Base-by-base conservation (phyloP, 2,329 filamentous ascomycete genomes). In the Raffaelea deltoideospora region DNA sequence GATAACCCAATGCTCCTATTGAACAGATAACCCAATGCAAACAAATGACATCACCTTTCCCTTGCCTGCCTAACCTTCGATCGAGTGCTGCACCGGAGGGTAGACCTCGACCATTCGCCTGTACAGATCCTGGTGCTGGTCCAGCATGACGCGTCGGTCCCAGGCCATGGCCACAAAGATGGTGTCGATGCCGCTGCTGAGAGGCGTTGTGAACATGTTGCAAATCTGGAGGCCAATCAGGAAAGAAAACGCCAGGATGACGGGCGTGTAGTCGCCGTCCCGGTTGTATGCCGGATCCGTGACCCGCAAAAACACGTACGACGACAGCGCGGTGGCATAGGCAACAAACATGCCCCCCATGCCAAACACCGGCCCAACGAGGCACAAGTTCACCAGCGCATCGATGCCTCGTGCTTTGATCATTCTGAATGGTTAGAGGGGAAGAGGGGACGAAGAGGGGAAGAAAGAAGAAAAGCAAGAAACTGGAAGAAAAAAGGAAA, bases 391-490 rank as follows among this genome's bases (percentile, higher is more conserved):
- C 48, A 93, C 70, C 2, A 96, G 70, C 0, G 84, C 86, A 48
- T 95, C 87, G 41, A 95, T 78, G 21, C 88, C 88, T 23, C 88
- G 82, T 50, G 92, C 75, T 54, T 86, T 88, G 64, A 94, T 87
- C 80, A 93, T 83, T 40, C 55, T 63, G 18, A 11, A 33, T n/a
- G 33, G 17, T 10, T 4, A 21, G 37, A 37, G 29, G 23, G 32
- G 10, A 31, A 31, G 22, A 10, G 23, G 11, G n/a, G 11, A 24
- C 21, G 17, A 13, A 13, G 14, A 15, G 2, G 22, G 14, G 13
- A 19, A 36, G 14, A 15, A 15, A 15, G 19, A 17, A 5, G n/a
- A 20, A 32, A 14, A 32, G 32, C 10, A 7, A 22, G 8, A 33
- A 5, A 14, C 5, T 5, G 20, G 17, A 15, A 19, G n/a, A 19